A percentile compares a stretch with the other conserved stretches of the same genome.
phyloP scores from a whole-genome alignment of 345 rosid species.

The Rhizophora mangle region DNA sequence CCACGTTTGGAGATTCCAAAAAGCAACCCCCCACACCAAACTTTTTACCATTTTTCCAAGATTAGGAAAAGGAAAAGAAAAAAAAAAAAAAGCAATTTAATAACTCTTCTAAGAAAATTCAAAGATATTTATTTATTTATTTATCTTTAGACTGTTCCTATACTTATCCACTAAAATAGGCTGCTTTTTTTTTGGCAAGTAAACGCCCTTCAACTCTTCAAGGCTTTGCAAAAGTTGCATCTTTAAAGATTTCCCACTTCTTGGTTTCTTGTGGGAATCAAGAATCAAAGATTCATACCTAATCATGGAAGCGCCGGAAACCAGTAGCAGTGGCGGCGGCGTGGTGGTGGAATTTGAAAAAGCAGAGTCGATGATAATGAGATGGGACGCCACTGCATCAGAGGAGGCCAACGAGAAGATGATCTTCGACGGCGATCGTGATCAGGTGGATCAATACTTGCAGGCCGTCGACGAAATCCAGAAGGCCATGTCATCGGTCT shows the following conservation, averaged over 20 bases:
- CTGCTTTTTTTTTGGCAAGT: neutral
- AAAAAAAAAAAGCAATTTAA: neutral
- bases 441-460: constrained; percentile 73
- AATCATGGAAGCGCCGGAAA: constrained; percentile 62
- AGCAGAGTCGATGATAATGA: constrained; percentile 71
- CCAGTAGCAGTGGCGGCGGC: constrained; percentile 6
- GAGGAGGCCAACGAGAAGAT: constrained; percentile 82
- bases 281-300: neutral
- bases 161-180: neutral
- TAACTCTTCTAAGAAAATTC: neutral
- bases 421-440: constrained; percentile 76
- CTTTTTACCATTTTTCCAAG: neutral
- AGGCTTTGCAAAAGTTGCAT: neutral
- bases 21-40: neutral
- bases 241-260: neutral
- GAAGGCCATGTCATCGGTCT: constrained; percentile 42
- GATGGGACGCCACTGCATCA: constrained; percentile 89
- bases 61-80: neutral
- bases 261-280: neutral
- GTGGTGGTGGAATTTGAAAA: constrained; percentile 37
- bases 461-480: constrained; percentile 93
- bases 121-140: no score
- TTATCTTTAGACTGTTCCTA: neutral
- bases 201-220: neutral
- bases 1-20: constrained; percentile 11